These are phyloP conservation scores for Angomonas ambiguus DNA, from an alignment of 208 protist genomes.

Conservation along the genomic window DNA sequence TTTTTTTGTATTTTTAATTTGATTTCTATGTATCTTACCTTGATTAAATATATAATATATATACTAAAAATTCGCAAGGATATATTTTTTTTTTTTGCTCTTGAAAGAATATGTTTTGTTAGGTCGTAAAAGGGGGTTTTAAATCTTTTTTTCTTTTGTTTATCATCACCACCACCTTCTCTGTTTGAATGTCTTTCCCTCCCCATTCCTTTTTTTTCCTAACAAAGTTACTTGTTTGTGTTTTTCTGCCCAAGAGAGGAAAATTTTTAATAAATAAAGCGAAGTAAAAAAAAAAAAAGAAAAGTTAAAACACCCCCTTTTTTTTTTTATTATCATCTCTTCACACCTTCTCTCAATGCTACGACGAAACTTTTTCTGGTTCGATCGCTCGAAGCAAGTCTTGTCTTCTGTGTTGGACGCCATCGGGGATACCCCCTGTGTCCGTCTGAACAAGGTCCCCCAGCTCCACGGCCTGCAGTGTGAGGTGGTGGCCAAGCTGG, in stretches of 20 bases:
- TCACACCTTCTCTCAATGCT: too few relatives aligned
- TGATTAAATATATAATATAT: too few relatives aligned
- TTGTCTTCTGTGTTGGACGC: constrained; percentile 52
- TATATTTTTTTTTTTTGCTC: constrained; percentile 11
- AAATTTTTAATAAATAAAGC: background rate
- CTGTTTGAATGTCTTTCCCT: background rate
- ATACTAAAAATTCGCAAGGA: too few relatives aligned
- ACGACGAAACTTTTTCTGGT: too few relatives aligned
- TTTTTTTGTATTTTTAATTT: too few relatives aligned
- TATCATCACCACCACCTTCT: too few relatives aligned
- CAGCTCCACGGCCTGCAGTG: constrained; percentile 68
- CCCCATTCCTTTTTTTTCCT: background rate
- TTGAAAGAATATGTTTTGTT: background rate
- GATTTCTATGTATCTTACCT: too few relatives aligned
- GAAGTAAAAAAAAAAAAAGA: constrained; percentile 7
- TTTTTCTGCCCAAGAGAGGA: too few relatives aligned
- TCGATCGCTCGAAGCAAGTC: background rate
- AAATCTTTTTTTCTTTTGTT: constrained; percentile 14
- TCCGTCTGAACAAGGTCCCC: constrained; percentile 83
- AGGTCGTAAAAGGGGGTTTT: background rate
- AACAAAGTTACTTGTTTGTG: background rate
- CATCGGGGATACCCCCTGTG: constrained; percentile 85
- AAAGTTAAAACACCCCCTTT: background rate
- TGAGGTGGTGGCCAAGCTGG: constrained; percentile 90
- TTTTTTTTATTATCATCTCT: background rate